A percentile compares a stretch with the other conserved stretches of the same genome.
phyloP scores from a whole-genome alignment of 169 alveolate genomes.

The Perkinsus olseni region DNA sequence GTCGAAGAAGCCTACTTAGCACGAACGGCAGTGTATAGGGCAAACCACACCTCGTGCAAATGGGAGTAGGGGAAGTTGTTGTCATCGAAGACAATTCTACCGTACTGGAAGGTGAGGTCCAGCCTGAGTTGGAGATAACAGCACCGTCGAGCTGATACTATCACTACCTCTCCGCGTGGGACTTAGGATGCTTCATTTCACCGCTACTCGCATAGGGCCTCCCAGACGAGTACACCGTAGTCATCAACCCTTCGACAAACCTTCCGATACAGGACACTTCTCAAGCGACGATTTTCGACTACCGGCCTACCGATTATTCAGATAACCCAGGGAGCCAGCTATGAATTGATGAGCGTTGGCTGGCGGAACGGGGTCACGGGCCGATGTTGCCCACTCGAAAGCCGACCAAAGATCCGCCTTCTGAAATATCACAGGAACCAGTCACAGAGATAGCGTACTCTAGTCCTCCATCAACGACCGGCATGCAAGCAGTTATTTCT shows the following conservation, averaged over 20 bases:
- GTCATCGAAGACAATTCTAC: not conserved
- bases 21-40: not conserved
- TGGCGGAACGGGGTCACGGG: not conserved
- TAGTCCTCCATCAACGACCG: too few relatives aligned
- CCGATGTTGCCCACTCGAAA: not conserved
- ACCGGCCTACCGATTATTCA: not conserved
- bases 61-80: not conserved
- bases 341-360: not conserved
- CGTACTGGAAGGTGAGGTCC: not conserved
- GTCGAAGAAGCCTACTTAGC: not conserved
- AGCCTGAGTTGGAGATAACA: not conserved
- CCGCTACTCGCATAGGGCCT: not conserved
- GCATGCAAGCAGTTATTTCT: not conserved
- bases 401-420: slow-evolving; percentile 3
- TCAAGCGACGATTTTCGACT: not conserved
- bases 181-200: not conserved
- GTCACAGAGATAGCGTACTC: not conserved
- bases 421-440: not conserved
- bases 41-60: not conserved
- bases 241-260: not conserved
- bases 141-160: not conserved
- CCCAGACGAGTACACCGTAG: not conserved
- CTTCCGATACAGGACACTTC: not conserved
- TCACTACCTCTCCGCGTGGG: not conserved
- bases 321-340: not conserved